Percentiles rank a stretch among this genome's conserved stretches.
Evolutionary conservation across 805 yeast species (phyloP).

Genomic region (Lachancea dasiensis): DNA sequence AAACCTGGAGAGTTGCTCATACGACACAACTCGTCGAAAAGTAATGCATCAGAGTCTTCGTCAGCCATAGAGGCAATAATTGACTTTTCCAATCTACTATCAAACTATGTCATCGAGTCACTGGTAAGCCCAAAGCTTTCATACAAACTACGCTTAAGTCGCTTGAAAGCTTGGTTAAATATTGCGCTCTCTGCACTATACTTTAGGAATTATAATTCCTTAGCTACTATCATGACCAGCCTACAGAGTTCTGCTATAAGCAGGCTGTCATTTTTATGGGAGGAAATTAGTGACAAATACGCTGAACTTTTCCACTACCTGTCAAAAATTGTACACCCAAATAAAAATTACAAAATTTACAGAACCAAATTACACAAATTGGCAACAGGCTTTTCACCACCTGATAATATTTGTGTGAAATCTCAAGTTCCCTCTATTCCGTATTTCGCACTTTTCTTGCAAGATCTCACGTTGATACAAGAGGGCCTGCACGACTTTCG

Average conservation of each 20-base stretch:
- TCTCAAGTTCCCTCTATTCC: slow-evolving; percentile 61
- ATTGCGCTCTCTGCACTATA: slow-evolving; percentile 67
- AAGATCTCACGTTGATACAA: slow-evolving; percentile 72
- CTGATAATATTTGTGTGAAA: slow-evolving; percentile 14
- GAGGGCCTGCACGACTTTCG: slow-evolving; percentile 75
- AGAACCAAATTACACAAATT: slow-evolving; percentile 56
- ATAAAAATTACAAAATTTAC: slow-evolving; percentile 65
- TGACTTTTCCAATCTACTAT: slow-evolving; percentile 62
- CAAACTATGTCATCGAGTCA: slow-evolving; percentile 68
- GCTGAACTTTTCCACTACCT: slow-evolving; percentile 56
- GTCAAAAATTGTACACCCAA: slow-evolving; percentile 65
- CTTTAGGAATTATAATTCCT: slow-evolving; percentile 67
- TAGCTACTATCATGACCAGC: slow-evolving; percentile 73
- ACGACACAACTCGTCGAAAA: slow-evolving; percentile 55
- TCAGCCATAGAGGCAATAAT: slow-evolving; percentile 59
- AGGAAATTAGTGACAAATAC: slow-evolving; percentile 51
- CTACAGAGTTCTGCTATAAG: slow-evolving; percentile 68
- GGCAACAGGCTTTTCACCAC: slow-evolving; percentile 8
- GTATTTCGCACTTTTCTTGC: slow-evolving; percentile 65
- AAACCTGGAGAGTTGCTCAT: slow-evolving; percentile 61
- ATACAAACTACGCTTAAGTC: slow-evolving; percentile 45
- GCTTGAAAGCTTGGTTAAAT: slow-evolving; percentile 66
- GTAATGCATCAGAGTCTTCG: slow-evolving; percentile 51
- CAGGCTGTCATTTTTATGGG: slow-evolving; percentile 57
- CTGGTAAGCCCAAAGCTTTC: slow-evolving; percentile 47